phyloP scores from a whole-genome alignment of 176 grass and related monocot genomes.

The Coix lacrymajobi region DNA sequence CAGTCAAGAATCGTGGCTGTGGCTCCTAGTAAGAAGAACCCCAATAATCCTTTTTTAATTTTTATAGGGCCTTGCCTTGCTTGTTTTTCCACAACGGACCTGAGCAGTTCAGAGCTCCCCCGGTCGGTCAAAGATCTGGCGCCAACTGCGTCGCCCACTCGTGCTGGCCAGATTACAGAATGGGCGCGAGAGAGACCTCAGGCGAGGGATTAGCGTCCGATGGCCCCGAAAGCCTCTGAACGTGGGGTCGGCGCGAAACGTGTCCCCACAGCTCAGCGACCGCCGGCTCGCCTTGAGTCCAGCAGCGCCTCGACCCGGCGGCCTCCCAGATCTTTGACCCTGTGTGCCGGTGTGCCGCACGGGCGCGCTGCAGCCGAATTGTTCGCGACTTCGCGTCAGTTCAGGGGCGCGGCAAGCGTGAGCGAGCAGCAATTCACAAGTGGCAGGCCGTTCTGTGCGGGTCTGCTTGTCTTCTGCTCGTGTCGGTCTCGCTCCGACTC shows the following conservation, averaged over 20 bases:
- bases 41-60: constrained; percentile 13
- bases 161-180: constrained; percentile 23
- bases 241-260: background rate
- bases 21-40: constrained; percentile 20
- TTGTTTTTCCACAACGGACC: background rate
- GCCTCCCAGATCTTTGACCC: background rate
- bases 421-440: background rate
- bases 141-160: constrained; percentile 16
- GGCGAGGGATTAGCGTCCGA: background rate
- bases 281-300: background rate
- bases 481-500: background rate
- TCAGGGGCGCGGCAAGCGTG: background rate
- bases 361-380: background rate
- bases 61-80: background rate
- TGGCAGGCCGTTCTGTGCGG: background rate
- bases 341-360: background rate
- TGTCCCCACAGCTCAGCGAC: background rate
- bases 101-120: background rate
- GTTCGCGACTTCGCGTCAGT: background rate
- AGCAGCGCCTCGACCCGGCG: no score
- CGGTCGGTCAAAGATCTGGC: constrained; percentile 46
- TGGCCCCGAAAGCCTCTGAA: background rate
- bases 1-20: constrained; percentile 46
- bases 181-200: background rate
- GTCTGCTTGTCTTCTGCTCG: background rate